Evolutionary conservation across 441 rosid genomes (phyloP).

Genomic region (Rhodomyrtus psidioides): DNA sequence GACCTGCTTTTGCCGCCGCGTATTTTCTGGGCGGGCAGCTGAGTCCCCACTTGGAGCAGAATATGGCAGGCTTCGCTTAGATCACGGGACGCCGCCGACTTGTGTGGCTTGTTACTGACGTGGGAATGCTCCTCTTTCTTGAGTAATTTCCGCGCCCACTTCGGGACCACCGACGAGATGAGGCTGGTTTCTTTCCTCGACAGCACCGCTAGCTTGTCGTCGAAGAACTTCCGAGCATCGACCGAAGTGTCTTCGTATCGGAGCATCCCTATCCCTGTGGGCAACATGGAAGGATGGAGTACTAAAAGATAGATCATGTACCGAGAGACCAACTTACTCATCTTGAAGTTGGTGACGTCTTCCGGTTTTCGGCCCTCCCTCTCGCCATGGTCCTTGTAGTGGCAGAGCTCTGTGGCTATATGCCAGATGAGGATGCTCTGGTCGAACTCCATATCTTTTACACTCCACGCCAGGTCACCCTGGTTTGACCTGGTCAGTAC

Average conservation of each 20-base stretch:
- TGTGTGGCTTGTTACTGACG: background rate
- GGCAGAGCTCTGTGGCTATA: constrained; percentile 2
- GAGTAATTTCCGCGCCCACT: background rate
- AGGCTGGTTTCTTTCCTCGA: background rate
- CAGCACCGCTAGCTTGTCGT: background rate
- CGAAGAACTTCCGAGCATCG: background rate
- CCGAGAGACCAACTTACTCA: background rate
- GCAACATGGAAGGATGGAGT: background rate
- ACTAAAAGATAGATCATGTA: background rate
- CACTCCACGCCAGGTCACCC: background rate
- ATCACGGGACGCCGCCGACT: background rate
- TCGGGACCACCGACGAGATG: background rate
- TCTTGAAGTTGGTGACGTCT: background rate
- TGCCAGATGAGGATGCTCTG: constrained; percentile 5
- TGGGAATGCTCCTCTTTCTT: background rate
- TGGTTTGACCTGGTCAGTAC: background rate
- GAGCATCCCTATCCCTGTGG: background rate
- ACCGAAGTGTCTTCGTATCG: background rate
- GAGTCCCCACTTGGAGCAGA: background rate
- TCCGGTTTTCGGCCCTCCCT: background rate
- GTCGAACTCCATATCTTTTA: background rate
- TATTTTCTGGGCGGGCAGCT: background rate
- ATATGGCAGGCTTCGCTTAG: background rate
- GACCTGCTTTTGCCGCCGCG: background rate
- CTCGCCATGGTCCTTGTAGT: background rate